A percentile compares a stretch with the other conserved stretches of the same genome.
Evolutionary conservation across 192 early-diverging fungal species (phyloP).

Genomic region (Coemansia sp.): DNA sequence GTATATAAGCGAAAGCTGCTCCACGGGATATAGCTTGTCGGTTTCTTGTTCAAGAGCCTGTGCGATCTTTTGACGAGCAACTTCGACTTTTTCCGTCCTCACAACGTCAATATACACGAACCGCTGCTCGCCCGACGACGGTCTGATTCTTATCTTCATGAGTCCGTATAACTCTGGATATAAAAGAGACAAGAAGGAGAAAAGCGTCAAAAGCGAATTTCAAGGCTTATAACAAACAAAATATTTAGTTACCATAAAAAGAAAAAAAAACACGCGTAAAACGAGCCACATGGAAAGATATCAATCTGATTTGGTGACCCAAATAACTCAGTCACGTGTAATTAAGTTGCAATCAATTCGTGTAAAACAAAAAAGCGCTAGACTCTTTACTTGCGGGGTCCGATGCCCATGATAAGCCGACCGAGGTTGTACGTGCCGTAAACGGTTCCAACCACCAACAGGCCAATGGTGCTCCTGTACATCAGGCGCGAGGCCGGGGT

Average conservation of each 20-base stretch:
- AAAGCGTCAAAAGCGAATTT: too few species aligned
- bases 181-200: too few species aligned
- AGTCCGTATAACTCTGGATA: too few species aligned
- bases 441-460: slow-evolving; percentile 24
- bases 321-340: too few species aligned
- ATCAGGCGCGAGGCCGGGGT: slow-evolving; percentile 27
- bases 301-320: too few species aligned
- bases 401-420: slow-evolving; percentile 34
- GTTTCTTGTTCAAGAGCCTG: neutral
- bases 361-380: neutral
- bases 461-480: slow-evolving; percentile 18
- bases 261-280: too few species aligned
- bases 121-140: neutral
- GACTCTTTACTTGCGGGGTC: slow-evolving; percentile 11
- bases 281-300: too few species aligned
- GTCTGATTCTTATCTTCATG: neutral
- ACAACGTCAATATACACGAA: neutral
- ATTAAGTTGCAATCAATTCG: too few species aligned
- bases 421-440: slow-evolving; percentile 26
- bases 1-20: slow-evolving; percentile 2
- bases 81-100: neutral
- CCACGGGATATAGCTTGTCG: neutral
- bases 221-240: too few species aligned
- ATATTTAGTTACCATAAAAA: too few species aligned
- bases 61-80: neutral